Evolutionary conservation across 2,329 filamentous ascomycete genomes (phyloP).

Genomic region (Coleophoma crateriformis): DNA sequence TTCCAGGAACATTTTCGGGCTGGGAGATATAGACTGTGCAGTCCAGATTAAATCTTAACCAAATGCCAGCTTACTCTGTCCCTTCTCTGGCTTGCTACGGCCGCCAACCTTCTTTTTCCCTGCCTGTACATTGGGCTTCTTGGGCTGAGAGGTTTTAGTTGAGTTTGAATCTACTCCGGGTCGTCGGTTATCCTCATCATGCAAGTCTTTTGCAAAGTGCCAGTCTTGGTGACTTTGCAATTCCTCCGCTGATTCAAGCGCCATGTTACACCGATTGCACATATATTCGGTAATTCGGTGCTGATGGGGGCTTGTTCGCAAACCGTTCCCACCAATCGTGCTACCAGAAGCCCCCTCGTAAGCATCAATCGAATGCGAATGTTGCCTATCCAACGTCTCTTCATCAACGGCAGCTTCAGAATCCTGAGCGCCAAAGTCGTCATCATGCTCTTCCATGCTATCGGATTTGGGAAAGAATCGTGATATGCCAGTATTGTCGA

Average conservation of each 20-base stretch:
- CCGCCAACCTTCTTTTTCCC: conserved; percentile 20
- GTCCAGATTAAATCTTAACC: conserved; percentile 14
- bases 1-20: no score
- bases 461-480: conserved; percentile 24
- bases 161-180: conserved; percentile 9
- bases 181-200: conserved; percentile 38
- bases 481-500: conserved; percentile 20
- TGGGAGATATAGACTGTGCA: no score
- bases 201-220: conserved; percentile 87
- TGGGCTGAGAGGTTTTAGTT: conserved; percentile 12
- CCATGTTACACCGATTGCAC: conserved; percentile 62
- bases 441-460: conserved; percentile 21
- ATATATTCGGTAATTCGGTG: conserved; percentile 31
- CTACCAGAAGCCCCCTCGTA: no score
- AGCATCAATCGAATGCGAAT: no score
- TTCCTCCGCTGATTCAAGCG: conserved; percentile 51
- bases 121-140: conserved; percentile 24
- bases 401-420: not conserved
- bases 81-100: conserved; percentile 38
- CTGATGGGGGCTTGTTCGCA: conserved; percentile 23
- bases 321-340: conserved; percentile 10
- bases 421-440: conserved; percentile 20
- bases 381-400: no score
- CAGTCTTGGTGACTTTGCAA: conserved; percentile 81
- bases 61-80: conserved; percentile 57